These are phyloP conservation scores for Jatropha curcas DNA, from an alignment of 345 rosid genomes.

Conservation along the genomic window DNA sequence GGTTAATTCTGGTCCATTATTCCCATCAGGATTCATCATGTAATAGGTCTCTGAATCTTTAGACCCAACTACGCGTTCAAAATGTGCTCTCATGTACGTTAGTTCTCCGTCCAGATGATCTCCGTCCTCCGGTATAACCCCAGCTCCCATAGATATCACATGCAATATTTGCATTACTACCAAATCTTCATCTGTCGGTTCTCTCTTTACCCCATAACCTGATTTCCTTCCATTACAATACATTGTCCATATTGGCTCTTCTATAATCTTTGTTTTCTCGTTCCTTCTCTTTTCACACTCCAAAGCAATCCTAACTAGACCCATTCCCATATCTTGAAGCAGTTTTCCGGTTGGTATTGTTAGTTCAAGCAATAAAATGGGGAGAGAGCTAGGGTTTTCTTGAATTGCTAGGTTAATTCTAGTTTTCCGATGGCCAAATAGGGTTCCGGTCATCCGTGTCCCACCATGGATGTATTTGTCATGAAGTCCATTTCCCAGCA, in stretches of 20 bases:
- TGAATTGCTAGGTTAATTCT: constrained; percentile 74
- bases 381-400: constrained; percentile 66
- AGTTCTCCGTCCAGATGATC: constrained; percentile 63
- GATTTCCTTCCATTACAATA: constrained; percentile 70
- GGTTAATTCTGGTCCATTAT: constrained; percentile 67
- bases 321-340: constrained; percentile 70
- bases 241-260: constrained; percentile 80
- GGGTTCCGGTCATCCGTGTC: constrained; percentile 74
- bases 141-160: constrained; percentile 80
- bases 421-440: constrained; percentile 67
- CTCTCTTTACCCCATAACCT: constrained; percentile 77
- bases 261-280: constrained; percentile 57
- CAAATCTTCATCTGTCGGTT: constrained; percentile 74
- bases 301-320: constrained; percentile 70
- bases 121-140: constrained; percentile 57
- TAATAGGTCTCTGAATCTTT: constrained; percentile 87
- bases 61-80: constrained; percentile 76
- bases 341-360: constrained; percentile 79
- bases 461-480: constrained; percentile 75
- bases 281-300: constrained; percentile 72
- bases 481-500: constrained; percentile 46
- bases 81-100: constrained; percentile 75
- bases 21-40: constrained; percentile 81
- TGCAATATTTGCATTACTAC: constrained; percentile 70
- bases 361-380: constrained; percentile 61